These are phyloP conservation scores for Prunus fruticosa DNA, from an alignment of 306 rosid genomes.

Conservation along the genomic window DNA sequence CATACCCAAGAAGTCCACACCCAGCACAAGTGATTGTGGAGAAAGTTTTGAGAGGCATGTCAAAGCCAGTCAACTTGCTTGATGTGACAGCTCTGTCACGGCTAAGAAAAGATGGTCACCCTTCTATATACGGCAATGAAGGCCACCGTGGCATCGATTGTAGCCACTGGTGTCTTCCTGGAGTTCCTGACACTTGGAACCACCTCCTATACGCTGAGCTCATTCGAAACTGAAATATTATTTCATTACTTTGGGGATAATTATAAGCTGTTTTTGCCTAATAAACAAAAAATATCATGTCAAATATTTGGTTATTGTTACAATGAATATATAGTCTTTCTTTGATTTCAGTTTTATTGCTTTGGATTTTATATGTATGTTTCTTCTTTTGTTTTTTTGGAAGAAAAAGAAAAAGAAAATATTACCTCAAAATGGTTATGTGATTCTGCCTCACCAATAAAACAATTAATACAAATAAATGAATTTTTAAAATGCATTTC, in stretches of 20 bases:
- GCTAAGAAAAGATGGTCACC: constrained; percentile 24
- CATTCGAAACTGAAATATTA: neutral
- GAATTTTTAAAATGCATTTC: too few species aligned
- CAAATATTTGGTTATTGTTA: too few species aligned
- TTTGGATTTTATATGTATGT: too few species aligned
- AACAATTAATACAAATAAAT: too few species aligned
- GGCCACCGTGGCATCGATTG: constrained; percentile 22
- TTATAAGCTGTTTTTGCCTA: too few species aligned
- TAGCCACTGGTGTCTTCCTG: constrained; percentile 37
- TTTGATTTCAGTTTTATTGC: too few species aligned
- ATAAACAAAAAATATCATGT: too few species aligned
- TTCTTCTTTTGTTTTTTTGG: too few species aligned
- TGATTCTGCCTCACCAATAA: too few species aligned
- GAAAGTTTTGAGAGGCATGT: constrained; percentile 10
- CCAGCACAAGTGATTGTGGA: constrained; percentile 14
- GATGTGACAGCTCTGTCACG: constrained; percentile 14
- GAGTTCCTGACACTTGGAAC: constrained; percentile 46
- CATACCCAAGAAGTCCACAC: constrained; percentile 13
- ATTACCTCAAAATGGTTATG: too few species aligned
- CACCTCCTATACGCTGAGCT: constrained; percentile 20
- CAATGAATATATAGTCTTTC: too few species aligned
- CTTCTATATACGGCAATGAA: constrained; percentile 1
- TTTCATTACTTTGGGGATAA: neutral
- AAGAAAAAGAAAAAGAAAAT: too few species aligned
- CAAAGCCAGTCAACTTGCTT: constrained; percentile 14